A percentile compares a stretch with the other conserved stretches of the same genome.
These are phyloP conservation scores for Leccinum incarnatum DNA, from an alignment of 768 basidiomycete genomes.

Conservation along the genomic window DNA sequence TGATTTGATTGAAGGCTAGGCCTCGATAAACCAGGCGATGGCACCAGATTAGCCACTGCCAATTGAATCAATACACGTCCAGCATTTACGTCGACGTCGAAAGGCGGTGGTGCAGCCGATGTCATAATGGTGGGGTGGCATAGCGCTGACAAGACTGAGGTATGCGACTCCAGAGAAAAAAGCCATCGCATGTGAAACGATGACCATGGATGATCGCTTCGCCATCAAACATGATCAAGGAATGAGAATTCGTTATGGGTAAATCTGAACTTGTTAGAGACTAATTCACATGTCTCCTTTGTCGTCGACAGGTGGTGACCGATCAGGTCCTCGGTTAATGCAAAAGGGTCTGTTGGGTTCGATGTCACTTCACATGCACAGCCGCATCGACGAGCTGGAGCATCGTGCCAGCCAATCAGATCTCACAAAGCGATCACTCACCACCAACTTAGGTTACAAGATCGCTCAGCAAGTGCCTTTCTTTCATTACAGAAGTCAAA, in stretches of 20 bases:
- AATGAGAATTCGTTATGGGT: background rate
- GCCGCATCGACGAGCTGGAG: background rate
- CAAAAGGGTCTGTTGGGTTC: background rate
- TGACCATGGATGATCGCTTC: slow-evolving; percentile 12
- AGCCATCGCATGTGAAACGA: background rate
- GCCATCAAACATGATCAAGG: slow-evolving; percentile 16
- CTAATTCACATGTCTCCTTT: background rate
- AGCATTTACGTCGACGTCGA: background rate
- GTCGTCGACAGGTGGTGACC: background rate
- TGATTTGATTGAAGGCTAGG: background rate
- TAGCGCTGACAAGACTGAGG: background rate
- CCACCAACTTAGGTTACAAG: background rate
- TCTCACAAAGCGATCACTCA: background rate
- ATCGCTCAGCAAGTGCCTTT: background rate
- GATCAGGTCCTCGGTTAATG: background rate
- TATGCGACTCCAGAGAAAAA: background rate
- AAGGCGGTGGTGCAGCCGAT: background rate
- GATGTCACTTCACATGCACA: background rate
- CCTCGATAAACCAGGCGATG: slow-evolving; percentile 14
- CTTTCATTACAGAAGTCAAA: background rate
- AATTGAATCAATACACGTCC: background rate
- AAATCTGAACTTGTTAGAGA: background rate
- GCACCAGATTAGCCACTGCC: slow-evolving; percentile 7
- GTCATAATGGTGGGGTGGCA: background rate
- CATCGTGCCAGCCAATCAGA: background rate